Evolutionary conservation across 2,329 filamentous ascomycete species (phyloP).

Genomic region (Erysiphe pulchra): DNA sequence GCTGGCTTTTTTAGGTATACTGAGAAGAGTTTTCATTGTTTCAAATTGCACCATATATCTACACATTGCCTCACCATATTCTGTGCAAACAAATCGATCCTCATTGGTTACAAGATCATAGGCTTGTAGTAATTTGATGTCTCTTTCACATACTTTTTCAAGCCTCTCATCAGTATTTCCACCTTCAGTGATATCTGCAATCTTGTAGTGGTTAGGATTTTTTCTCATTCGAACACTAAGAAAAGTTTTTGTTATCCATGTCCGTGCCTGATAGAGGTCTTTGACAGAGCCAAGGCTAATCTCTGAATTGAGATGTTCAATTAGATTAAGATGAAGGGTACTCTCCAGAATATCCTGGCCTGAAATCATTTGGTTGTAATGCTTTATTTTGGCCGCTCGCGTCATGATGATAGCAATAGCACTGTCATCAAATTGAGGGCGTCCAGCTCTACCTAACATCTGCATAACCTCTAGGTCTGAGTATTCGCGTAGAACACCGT

Average conservation of each 20-base stretch:
- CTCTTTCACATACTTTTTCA: slow-evolving; percentile 42
- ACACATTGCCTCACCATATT: slow-evolving; percentile 59
- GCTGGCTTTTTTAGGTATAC: slow-evolving; percentile 30
- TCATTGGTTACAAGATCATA: slow-evolving; percentile 26
- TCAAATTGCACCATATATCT: slow-evolving; percentile 57
- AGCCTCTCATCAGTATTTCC: slow-evolving; percentile 34
- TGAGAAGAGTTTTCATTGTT: slow-evolving; percentile 49
- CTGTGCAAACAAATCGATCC: slow-evolving; percentile 32
- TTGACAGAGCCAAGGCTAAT: slow-evolving; percentile 50
- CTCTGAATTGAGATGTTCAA: slow-evolving; percentile 68
- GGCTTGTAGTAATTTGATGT: slow-evolving; percentile 38
- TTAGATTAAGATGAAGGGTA: slow-evolving; percentile 49
- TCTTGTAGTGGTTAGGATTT: slow-evolving; percentile 45
- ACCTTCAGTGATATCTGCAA: slow-evolving; percentile 25
- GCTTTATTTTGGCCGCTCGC: slow-evolving; percentile 30
- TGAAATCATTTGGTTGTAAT: slow-evolving; percentile 49
- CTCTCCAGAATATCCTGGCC: slow-evolving; percentile 55
- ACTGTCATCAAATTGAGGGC: slow-evolving; percentile 58
- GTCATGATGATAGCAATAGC: slow-evolving; percentile 65
- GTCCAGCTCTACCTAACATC: slow-evolving; percentile 64
- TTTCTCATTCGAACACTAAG: slow-evolving; percentile 46
- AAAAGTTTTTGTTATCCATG: slow-evolving; percentile 57
- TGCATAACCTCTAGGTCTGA: slow-evolving; percentile 72
- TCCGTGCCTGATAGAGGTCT: slow-evolving; percentile 35
- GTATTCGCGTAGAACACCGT: slow-evolving; percentile 38